Evolutionary conservation across 2,329 filamentous ascomycete species (phyloP).

Genomic region (Pyrenophora tritici-repentis): DNA sequence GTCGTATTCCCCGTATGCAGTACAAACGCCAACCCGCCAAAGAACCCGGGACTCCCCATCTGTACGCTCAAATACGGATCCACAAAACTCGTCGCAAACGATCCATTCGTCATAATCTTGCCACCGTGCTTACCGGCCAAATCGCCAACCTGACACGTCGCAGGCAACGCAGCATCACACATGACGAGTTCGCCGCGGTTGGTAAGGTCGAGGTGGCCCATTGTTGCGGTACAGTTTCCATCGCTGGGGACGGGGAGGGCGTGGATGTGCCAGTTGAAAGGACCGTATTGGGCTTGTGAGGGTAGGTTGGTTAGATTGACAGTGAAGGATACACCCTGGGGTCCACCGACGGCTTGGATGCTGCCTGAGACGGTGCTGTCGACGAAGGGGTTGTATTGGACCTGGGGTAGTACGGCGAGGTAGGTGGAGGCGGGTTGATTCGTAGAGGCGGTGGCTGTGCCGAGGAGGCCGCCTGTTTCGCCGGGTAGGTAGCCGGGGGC

Average conservation of each 20-base stretch:
- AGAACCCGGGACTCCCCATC: slow-evolving; percentile 49
- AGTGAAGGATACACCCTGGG: slow-evolving; percentile 45
- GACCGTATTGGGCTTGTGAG: slow-evolving; percentile 22
- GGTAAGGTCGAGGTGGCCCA: slow-evolving; percentile 48
- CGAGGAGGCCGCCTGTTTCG: slow-evolving; percentile 18
- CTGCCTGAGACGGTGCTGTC: slow-evolving; percentile 34
- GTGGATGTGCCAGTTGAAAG: slow-evolving; percentile 48
- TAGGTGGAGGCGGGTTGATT: slow-evolving; percentile 29
- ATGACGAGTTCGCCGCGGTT: slow-evolving; percentile 39
- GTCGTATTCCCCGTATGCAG: slow-evolving; percentile 57
- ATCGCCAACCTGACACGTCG: slow-evolving; percentile 50
- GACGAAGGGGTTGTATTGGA: slow-evolving; percentile 30
- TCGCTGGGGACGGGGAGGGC: slow-evolving; percentile 40
- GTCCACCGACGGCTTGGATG: slow-evolving; percentile 36
- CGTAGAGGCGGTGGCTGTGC: slow-evolving; percentile 27
- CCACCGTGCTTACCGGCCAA: slow-evolving; percentile 51
- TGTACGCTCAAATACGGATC: slow-evolving; percentile 57
- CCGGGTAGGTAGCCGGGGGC: slow-evolving; percentile 26
- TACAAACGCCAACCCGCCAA: slow-evolving; percentile 59
- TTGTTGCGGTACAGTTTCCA: slow-evolving; percentile 48
- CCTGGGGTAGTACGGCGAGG: slow-evolving; percentile 26
- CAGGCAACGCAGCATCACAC: slow-evolving; percentile 39
- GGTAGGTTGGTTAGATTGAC: slow-evolving; percentile 49
- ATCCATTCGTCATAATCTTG: slow-evolving; percentile 35
- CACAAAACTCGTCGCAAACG: slow-evolving; percentile 42